Conservation (phyloP, 140 eudicot species). For the Bidens hawaiensis region DNA sequence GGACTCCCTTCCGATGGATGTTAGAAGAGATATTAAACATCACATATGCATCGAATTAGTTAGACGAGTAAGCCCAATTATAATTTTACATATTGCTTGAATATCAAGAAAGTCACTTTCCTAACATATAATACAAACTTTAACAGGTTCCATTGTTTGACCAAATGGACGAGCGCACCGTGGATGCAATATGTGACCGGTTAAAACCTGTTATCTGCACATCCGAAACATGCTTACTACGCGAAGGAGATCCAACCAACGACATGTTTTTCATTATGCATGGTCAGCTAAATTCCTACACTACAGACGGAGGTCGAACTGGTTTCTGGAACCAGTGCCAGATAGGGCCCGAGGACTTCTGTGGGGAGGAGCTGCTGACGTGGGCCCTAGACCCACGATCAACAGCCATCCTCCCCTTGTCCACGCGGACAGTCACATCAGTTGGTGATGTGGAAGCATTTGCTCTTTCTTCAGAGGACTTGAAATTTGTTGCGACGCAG, state of each 20-base stretch:
- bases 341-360: conserved; percentile 70
- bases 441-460: conserved; percentile 75
- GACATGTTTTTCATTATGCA: conserved; percentile 78
- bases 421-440: conserved; percentile 64
- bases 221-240: conserved; percentile 46
- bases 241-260: conserved; percentile 68
- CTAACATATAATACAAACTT: neutral
- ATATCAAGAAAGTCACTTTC: neutral
- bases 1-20: conserved; percentile 60
- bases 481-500: conserved; percentile 61
- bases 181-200: conserved; percentile 73
- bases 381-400: conserved; percentile 76
- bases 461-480: conserved; percentile 55
- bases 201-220: conserved; percentile 54
- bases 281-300: conserved; percentile 71
- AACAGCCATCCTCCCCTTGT: conserved; percentile 52
- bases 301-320: conserved; percentile 72
- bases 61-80: conserved; percentile 47
- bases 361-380: conserved; percentile 78
- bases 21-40: conserved; percentile 78
- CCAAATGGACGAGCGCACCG: conserved; percentile 68
- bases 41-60: conserved; percentile 80
- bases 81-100: neutral
- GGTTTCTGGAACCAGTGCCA: conserved; percentile 63
- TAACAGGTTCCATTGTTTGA: conserved; percentile 77